A percentile compares a stretch with the other conserved stretches of the same genome.
These are phyloP conservation scores for Platanthera zijinensis DNA, from an alignment of 106 monocot species.

Conservation along the genomic window DNA sequence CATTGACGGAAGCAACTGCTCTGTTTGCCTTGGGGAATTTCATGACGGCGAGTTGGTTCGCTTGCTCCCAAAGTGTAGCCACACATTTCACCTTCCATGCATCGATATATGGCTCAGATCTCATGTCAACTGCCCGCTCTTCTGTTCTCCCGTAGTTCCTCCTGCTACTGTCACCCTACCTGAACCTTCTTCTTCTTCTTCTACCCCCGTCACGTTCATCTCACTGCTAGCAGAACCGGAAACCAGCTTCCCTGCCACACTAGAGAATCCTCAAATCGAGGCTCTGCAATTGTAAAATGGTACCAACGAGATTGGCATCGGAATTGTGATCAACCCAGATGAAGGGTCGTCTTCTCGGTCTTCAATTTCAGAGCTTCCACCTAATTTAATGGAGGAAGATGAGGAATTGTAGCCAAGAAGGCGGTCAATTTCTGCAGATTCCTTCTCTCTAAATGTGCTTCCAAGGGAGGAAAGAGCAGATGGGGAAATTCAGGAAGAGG, in stretches of 20 bases:
- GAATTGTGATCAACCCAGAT: background rate
- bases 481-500: background rate
- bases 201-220: background rate
- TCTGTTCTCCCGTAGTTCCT: slow-evolving; percentile 49
- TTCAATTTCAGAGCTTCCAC: background rate
- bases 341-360: slow-evolving; percentile 4
- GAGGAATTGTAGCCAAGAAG: slow-evolving; percentile 29
- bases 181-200: slow-evolving; percentile 7
- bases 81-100: slow-evolving; percentile 70
- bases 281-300: background rate
- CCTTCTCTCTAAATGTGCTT: slow-evolving; percentile 13
- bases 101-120: slow-evolving; percentile 83
- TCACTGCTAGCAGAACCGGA: slow-evolving; percentile 6
- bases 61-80: slow-evolving; percentile 69
- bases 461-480: slow-evolving; percentile 5
- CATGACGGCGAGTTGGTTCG: slow-evolving; percentile 62
- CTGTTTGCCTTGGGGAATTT: slow-evolving; percentile 82
- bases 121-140: slow-evolving; percentile 82
- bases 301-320: background rate
- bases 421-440: slow-evolving; percentile 45
- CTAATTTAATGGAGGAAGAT: background rate
- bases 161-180: slow-evolving; percentile 6
- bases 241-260: background rate
- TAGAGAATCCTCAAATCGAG: slow-evolving; percentile 1
- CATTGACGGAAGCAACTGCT: slow-evolving; percentile 44